These are phyloP conservation scores for Macrophomina tecta DNA, from an alignment of 2,329 filamentous ascomycete species.

Conservation along the genomic window DNA sequence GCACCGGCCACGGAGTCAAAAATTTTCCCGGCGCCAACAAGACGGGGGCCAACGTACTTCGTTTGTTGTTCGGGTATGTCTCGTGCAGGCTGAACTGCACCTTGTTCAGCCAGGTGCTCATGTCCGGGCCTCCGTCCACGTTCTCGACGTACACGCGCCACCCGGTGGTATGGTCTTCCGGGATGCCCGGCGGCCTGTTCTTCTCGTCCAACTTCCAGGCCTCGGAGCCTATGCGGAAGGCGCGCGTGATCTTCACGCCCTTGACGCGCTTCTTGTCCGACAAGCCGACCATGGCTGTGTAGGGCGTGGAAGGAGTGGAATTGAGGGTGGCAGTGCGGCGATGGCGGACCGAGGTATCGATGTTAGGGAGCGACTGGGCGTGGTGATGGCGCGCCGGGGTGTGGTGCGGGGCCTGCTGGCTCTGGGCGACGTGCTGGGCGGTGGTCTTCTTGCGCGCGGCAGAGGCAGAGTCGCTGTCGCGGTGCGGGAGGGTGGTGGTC, in stretches of 20 bases:
- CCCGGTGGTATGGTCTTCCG: constrained; percentile 92
- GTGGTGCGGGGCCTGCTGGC: not conserved
- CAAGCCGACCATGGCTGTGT: constrained; percentile 58
- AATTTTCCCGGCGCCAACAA: not conserved
- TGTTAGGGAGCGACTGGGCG: constrained; percentile 19
- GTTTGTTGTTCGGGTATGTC: constrained; percentile 88
- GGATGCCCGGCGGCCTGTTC: constrained; percentile 68
- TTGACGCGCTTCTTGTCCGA: constrained; percentile 61
- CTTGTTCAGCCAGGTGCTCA: constrained; percentile 94
- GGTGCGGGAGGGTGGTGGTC: constrained; percentile 3
- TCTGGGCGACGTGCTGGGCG: constrained; percentile 4
- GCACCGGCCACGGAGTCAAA: not conserved
- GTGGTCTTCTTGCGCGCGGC: constrained; percentile 21
- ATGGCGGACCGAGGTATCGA: constrained; percentile 18
- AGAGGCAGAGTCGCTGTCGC: not conserved
- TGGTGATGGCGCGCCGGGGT: constrained; percentile 14
- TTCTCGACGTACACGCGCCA: constrained; percentile 96
- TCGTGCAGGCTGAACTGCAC: constrained; percentile 99
- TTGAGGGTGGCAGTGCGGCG: constrained; percentile 19
- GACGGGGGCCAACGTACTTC: constrained; percentile 60
- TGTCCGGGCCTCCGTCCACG: constrained; percentile 80
- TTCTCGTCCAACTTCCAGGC: constrained; percentile 66
- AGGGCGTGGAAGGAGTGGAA: constrained; percentile 25
- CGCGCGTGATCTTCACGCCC: constrained; percentile 49
- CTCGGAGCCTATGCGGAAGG: constrained; percentile 56